Evolutionary conservation across 192 early-diverging fungal species (phyloP).

Genomic region (Allomyces javanicus): DNA sequence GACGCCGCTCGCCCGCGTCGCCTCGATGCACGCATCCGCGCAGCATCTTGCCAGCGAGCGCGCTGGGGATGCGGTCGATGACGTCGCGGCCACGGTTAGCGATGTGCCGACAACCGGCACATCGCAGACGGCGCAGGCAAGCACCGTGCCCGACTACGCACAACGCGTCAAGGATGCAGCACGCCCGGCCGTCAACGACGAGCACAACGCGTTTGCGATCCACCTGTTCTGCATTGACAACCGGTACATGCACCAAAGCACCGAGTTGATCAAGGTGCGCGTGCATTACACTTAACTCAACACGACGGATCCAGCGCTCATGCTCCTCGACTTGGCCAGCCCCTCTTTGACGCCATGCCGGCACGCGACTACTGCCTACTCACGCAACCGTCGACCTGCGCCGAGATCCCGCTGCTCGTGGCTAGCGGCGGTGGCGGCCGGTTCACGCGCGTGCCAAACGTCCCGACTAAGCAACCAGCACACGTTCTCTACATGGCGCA

Average conservation of each 20-base stretch:
- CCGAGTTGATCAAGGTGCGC: constrained; percentile 17
- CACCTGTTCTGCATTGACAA: constrained; percentile 25
- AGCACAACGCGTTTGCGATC: constrained; percentile 25
- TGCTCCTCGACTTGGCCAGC: not conserved
- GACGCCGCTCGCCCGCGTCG: not conserved
- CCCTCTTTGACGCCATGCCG: constrained; percentile 18
- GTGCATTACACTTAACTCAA: not conserved
- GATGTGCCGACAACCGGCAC: too few species aligned
- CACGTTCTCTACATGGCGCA: not conserved
- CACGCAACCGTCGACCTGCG: constrained; percentile 15
- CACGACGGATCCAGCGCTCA: not conserved
- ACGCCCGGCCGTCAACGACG: not conserved
- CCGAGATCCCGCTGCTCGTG: constrained; percentile 18
- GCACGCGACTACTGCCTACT: constrained; percentile 30
- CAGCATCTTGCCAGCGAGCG: constrained; percentile 1
- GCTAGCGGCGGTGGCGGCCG: not conserved
- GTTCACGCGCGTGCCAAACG: not conserved
- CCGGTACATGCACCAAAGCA: constrained; percentile 17
- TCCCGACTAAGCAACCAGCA: not conserved
- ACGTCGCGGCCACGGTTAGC: too few species aligned
- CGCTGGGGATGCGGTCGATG: too few species aligned
- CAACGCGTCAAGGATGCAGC: constrained; percentile 5
- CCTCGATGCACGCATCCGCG: not conserved
- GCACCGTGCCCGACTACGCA: too few species aligned
- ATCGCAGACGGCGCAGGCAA: too few species aligned